Base-by-base conservation (phyloP, 345 rosid species). In the Murraya koenigii region DNA sequence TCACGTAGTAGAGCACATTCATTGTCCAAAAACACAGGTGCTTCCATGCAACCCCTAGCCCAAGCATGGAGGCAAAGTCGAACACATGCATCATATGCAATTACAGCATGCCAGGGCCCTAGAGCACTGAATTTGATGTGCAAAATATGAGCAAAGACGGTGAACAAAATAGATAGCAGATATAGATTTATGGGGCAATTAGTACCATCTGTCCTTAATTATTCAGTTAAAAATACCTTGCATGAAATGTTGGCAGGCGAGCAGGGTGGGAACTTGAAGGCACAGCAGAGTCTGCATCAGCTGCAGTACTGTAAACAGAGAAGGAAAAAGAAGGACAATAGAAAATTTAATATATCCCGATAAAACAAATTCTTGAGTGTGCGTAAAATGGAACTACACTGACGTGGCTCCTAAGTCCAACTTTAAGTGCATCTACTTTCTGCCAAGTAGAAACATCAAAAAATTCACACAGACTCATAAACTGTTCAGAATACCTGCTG, bases 41-140 rank as follows among this genome's bases (percentile, higher is more conserved):
- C 97, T 82, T 96, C 98, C 97, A 85, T 85, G 86, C 99, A 96
- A 70, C 99, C 97, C 86, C 87, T 90, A 63, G 99, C 96, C 99
- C 99, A 96, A 55, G 99, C 97, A 84, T 96, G 93, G 82, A 96
- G 99, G 81, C 99, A 96, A 75, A 96, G 90, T 35, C 98, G 93
- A 66, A 94, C 98, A 78, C 98, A 96, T 73, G 95, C 99, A 82
- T 96, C 99, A 83, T 96, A 96, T 10, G 99, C 92, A 86, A 96
- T 84, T 41, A 96, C 95, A 71, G 95, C 95, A 87, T 94, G 93
- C 99, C 99, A 96, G 60, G 98, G 98, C 58, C 99, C 98, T 39
- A 89, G 84, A 68, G 97, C 91, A 82, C 99, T 96, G 91, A 66
- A 73, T 76, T 78, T 68, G 71, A 76, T 67, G 75, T 36, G 30